These are phyloP conservation scores for Hansenula sp. DNA, from an alignment of 1,139 yeast genomes.

Conservation along the genomic window DNA sequence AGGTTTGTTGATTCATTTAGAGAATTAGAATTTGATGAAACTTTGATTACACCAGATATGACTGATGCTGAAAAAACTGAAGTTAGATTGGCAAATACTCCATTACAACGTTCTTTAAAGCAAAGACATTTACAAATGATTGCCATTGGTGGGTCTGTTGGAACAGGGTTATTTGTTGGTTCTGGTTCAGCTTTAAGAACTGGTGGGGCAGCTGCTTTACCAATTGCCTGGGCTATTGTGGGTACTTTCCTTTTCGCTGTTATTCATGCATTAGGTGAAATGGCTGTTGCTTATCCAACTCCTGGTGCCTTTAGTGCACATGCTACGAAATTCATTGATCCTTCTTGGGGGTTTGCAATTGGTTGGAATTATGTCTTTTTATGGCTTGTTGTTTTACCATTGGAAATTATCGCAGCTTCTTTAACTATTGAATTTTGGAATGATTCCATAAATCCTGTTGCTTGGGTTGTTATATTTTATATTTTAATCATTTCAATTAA, in stretches of 20 bases:
- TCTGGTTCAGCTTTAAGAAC: slow-evolving; percentile 55
- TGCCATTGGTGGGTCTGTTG: slow-evolving; percentile 64
- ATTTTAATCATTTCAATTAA: slow-evolving; percentile 51
- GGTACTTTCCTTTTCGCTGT: slow-evolving; percentile 57
- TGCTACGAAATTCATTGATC: slow-evolving; percentile 61
- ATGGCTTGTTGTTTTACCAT: slow-evolving; percentile 67
- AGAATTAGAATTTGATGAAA: slow-evolving; percentile 10
- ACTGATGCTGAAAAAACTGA: slow-evolving; percentile 14
- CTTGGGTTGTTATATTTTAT: slow-evolving; percentile 68
- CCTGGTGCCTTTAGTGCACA: slow-evolving; percentile 71
- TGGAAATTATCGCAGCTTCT: slow-evolving; percentile 71
- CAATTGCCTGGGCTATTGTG: slow-evolving; percentile 50
- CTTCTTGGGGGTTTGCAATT: slow-evolving; percentile 73
- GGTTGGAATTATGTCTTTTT: slow-evolving; percentile 69
- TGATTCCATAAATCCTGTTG: slow-evolving; percentile 50
- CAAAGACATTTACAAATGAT: slow-evolving; percentile 60
- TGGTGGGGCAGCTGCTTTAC: slow-evolving; percentile 67
- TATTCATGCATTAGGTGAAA: slow-evolving; percentile 66
- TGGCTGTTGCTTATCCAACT: slow-evolving; percentile 64
- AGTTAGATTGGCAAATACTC: slow-evolving; percentile 17
- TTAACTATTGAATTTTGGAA: slow-evolving; percentile 68
- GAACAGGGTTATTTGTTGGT: slow-evolving; percentile 62
- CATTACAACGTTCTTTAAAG: slow-evolving; percentile 25
- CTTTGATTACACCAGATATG: slow-evolving; percentile 10
- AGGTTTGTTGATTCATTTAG: slow-evolving; percentile 7